These are phyloP conservation scores for Hypoxylon sp. DNA, from an alignment of 2,329 filamentous ascomycete species.

Conservation along the genomic window DNA sequence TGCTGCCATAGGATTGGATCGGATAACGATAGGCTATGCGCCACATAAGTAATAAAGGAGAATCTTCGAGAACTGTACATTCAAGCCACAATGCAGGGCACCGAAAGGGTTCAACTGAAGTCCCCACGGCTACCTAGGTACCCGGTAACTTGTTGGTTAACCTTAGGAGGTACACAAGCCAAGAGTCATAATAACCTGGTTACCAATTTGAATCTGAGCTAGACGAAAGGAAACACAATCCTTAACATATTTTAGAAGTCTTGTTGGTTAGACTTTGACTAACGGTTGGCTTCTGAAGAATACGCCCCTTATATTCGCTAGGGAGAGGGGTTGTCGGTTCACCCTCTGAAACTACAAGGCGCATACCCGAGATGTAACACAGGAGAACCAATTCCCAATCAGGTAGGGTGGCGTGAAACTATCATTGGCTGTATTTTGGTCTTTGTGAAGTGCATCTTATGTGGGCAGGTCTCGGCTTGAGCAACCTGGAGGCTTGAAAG, in stretches of 20 bases:
- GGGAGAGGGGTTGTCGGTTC: not conserved
- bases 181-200: not conserved
- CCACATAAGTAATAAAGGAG: not conserved
- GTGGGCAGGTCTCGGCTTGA: not conserved
- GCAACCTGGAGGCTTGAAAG: not conserved
- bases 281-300: not conserved
- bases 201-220: not conserved
- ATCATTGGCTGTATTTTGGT: not conserved
- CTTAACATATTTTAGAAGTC: too few relatives aligned
- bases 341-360: not conserved
- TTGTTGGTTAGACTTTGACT: not conserved
- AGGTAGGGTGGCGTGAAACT: not conserved
- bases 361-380: not conserved
- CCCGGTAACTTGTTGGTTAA: too few relatives aligned
- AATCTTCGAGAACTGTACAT: not conserved
- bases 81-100: too few relatives aligned
- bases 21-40: not conserved
- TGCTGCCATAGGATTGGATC: not conserved
- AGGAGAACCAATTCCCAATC: not conserved
- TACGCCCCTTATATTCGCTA: not conserved
- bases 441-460: not conserved
- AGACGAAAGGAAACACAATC: not conserved
- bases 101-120: too few relatives aligned
- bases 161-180: not conserved
- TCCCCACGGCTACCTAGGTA: too few relatives aligned